These are phyloP conservation scores for Eleusine indica DNA, from an alignment of 176 grass and related monocot species.

Conservation along the genomic window DNA sequence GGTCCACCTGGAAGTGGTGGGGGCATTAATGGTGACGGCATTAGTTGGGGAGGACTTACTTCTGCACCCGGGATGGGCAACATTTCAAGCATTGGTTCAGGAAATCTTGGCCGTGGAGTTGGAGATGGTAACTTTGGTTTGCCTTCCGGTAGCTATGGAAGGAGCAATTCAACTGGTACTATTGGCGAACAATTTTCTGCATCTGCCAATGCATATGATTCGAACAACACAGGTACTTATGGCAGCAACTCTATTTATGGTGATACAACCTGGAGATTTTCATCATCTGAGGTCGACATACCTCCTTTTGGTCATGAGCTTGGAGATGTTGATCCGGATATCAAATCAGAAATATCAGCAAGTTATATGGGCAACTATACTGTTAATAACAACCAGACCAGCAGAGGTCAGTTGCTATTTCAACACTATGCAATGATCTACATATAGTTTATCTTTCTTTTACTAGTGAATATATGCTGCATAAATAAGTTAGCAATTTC, in stretches of 20 bases:
- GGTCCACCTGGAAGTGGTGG: constrained; percentile 55
- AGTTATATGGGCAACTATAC: constrained; percentile 44
- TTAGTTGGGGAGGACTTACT: constrained; percentile 58
- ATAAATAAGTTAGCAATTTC: constrained; percentile 22
- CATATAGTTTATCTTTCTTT: neutral
- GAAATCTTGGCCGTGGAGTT: constrained; percentile 46
- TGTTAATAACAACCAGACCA: neutral
- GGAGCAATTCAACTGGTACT: constrained; percentile 58
- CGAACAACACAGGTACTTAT: constrained; percentile 50
- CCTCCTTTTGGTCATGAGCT: constrained; percentile 71
- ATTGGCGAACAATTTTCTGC: constrained; percentile 61
- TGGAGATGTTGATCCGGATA: constrained; percentile 62
- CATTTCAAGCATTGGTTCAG: constrained; percentile 43
- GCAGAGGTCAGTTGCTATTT: constrained; percentile 62
- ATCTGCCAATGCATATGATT: constrained; percentile 59
- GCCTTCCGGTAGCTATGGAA: constrained; percentile 53
- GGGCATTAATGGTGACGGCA: constrained; percentile 41
- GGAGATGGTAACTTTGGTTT: constrained; percentile 61
- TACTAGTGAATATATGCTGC: constrained; percentile 4
- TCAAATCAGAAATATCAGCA: constrained; percentile 50
- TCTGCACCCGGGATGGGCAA: constrained; percentile 54
- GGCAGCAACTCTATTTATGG: constrained; percentile 72
- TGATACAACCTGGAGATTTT: constrained; percentile 62
- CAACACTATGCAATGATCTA: constrained; percentile 37
- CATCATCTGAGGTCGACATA: constrained; percentile 65